Evolutionary conservation across 257 asterid species (phyloP), one percentile per base, ranked within the genome.

Genomic region (Fraxinus anomala): DNA sequence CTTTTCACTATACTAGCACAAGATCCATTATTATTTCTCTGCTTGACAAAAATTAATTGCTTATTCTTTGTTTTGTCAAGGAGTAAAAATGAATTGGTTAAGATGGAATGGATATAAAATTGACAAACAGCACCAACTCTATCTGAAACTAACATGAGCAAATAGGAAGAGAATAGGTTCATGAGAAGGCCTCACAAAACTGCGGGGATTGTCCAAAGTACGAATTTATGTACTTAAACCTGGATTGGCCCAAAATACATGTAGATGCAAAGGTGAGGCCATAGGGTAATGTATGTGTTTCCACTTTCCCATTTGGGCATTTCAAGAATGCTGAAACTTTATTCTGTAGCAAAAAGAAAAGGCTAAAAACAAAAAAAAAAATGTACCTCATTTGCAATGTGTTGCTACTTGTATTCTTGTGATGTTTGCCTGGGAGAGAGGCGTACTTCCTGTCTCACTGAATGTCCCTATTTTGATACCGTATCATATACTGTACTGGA

Each of bases 1-100:
- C 37, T 70, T 5, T 76, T 47, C 70, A 39, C 75, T 61, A 5
- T 31, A 66, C 74, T 24, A 54, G 37, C 74, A 56, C 42, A 72
- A 68, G 69, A 11, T 49, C 26, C 72, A 44, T 6, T 40, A 40
- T 63, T 23, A 23, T 63, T 54, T 23, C 28, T 24, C 34, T 63
- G 69, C 6, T 11, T 63, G 26, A 24, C 69, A 11, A 24, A 63
- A 10, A 10, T 7, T 59, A 23, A 63, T 63, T 63, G 17, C 69
- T 63, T 63, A 26, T 24, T 24, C 33, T 63, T 63, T 63, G 28
- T 63, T 63, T 24, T 63, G 19, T 54, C 24, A 51, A 24, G 6
- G 14, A 63, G 34, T 63, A 63, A 63, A 63, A 63, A 2, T 21
- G 67, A 21, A 23, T n/a, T 59, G 67, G 28, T 59, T 59, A 19